Evolutionary conservation across 1,284 basidiomycete species (phyloP), one percentile per base, ranked within the genome.

Genomic region (Tilletia walkeri): DNA sequence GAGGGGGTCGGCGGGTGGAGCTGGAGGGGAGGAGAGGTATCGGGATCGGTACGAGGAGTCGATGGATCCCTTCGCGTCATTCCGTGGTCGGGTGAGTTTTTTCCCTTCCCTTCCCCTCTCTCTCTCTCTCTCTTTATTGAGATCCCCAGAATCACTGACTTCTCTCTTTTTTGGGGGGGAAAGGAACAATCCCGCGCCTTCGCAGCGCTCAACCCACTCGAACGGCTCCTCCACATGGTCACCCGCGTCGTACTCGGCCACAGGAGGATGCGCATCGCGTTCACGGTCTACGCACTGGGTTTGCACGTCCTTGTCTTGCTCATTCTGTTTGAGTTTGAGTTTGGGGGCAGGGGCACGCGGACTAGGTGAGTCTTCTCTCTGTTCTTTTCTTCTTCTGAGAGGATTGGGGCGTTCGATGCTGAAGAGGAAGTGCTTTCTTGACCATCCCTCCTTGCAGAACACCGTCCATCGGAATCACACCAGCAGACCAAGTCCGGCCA

Each of bases 21-120:
- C 72, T 76, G 68, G 49, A 71, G 20, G 66, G 50, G 91, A 90
- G 77, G 92, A 90, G 82, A 72, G 76, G 70, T 99, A 98, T 84
- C 89, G 91, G 68, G 89, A 91, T 73, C 88, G 92, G 82, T 98
- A 98, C 82, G 95, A 99, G 82, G 93, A 96, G 84, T 89, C 91
- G 65, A 93, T 98, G 89, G 97, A 99, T 81, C 95, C 95, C 0
- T 99, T 98, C 84, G 94, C 97, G 84, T 92, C 92, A 3, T 98
- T 99, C 87, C 89, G 94, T 72, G 94, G 95, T 3, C 87, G 93
- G 81, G 94, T 95, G 80, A 80, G 92, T 88, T 18, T 45, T 50
- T 47, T 39, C 67, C 56, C 69, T 20, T 65, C 30, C 30, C 56
- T n/a, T n/a, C n/a, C n/a, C n/a, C n/a, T n/a, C n/a, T n/a, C n/a